A percentile compares a stretch with the other conserved stretches of the same genome.
phyloP scores from a whole-genome alignment of 1,284 basidiomycete genomes.

The Fereydounia khargensis region DNA sequence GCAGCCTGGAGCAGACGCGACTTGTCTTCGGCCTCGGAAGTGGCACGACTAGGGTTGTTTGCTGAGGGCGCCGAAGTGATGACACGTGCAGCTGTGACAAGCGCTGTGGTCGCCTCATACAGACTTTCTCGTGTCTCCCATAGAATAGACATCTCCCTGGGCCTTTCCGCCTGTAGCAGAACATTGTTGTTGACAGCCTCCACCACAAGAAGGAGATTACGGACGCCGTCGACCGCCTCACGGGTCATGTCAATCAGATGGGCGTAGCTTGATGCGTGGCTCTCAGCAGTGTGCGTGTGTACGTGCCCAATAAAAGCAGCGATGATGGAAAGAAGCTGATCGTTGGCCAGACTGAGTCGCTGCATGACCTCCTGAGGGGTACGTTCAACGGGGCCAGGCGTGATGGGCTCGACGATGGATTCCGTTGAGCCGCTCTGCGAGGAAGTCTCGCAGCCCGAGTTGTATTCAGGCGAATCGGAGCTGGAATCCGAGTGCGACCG shows the following conservation, averaged over 20 bases:
- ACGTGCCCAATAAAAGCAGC: constrained; percentile 96
- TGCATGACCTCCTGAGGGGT: constrained; percentile 64
- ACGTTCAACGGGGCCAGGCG: constrained; percentile 66
- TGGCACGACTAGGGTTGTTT: constrained; percentile 59
- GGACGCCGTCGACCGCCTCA: constrained; percentile 88
- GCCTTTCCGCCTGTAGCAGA: constrained; percentile 23
- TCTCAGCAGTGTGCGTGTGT: constrained; percentile 82
- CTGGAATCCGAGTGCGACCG: constrained; percentile 27
- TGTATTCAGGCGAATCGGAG: constrained; percentile 34
- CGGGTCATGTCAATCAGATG: constrained; percentile 89
- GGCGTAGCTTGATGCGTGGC: constrained; percentile 81
- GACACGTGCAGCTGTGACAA: constrained; percentile 77
- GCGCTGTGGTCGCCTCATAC: constrained; percentile 77
- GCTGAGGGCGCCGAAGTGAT: constrained; percentile 60
- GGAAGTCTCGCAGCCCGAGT: constrained; percentile 59
- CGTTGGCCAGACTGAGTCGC: constrained; percentile 64
- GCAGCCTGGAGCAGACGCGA: constrained; percentile 73
- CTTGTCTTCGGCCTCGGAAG: constrained; percentile 76
- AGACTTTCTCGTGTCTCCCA: constrained; percentile 72
- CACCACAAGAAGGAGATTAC: constrained; percentile 84
- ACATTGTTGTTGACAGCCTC: constrained; percentile 64
- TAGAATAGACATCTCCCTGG: constrained; percentile 39
- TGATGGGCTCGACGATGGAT: constrained; percentile 65
- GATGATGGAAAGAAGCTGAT: constrained; percentile 77
- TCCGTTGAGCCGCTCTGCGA: constrained; percentile 62